These are phyloP conservation scores for Bacterosira constricta DNA, from an alignment of 108 stramenopile genomes.

Conservation along the genomic window DNA sequence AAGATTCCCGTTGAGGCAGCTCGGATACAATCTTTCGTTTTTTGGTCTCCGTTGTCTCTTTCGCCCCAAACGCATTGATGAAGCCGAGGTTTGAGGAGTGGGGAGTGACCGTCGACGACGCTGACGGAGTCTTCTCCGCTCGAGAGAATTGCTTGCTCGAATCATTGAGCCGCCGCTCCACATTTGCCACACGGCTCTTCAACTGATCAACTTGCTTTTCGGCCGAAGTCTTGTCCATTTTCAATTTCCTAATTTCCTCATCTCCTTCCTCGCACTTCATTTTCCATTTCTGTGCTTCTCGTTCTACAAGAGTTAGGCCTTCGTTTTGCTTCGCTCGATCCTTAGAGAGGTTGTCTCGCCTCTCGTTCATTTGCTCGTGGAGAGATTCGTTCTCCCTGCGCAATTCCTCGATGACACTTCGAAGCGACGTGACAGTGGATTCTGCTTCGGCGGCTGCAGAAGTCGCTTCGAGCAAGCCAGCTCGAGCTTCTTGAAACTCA, in stretches of 20 bases:
- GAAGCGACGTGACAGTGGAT: slow-evolving; percentile 54
- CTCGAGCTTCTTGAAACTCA: slow-evolving; percentile 54
- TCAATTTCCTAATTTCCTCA: slow-evolving; percentile 53
- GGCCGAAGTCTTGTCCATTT: slow-evolving; percentile 42
- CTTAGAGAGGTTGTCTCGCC: slow-evolving; percentile 31
- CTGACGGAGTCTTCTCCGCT: not conserved
- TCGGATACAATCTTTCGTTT: slow-evolving; percentile 25
- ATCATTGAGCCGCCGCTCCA: slow-evolving; percentile 47
- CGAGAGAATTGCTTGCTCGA: not conserved
- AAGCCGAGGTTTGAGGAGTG: slow-evolving; percentile 35
- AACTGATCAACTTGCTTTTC: slow-evolving; percentile 55
- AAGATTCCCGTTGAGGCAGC: slow-evolving; percentile 27
- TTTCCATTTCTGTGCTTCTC: slow-evolving; percentile 55
- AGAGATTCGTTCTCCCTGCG: slow-evolving; percentile 60
- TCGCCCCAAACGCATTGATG: slow-evolving; percentile 40
- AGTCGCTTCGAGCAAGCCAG: slow-evolving; percentile 53
- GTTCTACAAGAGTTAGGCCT: slow-evolving; percentile 46
- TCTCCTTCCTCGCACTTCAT: slow-evolving; percentile 57
- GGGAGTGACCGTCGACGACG: slow-evolving; percentile 30
- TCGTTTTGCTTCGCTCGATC: slow-evolving; percentile 51
- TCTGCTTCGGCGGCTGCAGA: slow-evolving; percentile 59
- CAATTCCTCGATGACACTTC: slow-evolving; percentile 55
- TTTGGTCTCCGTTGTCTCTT: slow-evolving; percentile 14
- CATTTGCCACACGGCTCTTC: slow-evolving; percentile 39
- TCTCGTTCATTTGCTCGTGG: slow-evolving; percentile 50